Evolutionary conservation across 441 rosid genomes (phyloP).

Genomic region (Erodium moschatum): DNA sequence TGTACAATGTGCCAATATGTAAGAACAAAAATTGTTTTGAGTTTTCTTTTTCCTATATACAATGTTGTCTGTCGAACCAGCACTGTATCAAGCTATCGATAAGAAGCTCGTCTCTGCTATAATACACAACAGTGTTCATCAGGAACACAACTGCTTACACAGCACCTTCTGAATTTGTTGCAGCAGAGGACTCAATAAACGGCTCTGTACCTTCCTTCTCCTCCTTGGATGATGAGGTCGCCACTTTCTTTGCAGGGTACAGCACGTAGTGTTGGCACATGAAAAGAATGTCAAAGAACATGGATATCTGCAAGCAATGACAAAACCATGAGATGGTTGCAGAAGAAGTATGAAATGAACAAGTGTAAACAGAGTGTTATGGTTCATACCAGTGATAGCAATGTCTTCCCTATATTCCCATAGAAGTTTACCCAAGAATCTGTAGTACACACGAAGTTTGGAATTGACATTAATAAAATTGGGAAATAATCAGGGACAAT

Average conservation of each 20-base stretch:
- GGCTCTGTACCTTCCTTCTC: conserved; percentile 37
- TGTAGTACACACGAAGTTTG: conserved; percentile 23
- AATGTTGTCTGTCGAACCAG: neutral
- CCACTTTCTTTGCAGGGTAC: conserved; percentile 37
- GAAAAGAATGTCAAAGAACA: conserved; percentile 73
- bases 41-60: neutral
- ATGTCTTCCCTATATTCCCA: conserved; percentile 82
- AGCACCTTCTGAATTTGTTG: conserved; percentile 30
- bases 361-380: conserved; percentile 1
- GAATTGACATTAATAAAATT: conserved; percentile 13
- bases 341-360: neutral
- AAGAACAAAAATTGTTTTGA: too few species aligned
- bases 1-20: too few species aligned
- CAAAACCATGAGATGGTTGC: neutral
- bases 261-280: conserved; percentile 51
- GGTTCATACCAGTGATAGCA: conserved; percentile 62
- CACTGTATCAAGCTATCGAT: neutral
- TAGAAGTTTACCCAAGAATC: conserved; percentile 96
- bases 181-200: conserved; percentile 32
- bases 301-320: conserved; percentile 41
- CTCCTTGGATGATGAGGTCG: conserved; percentile 19
- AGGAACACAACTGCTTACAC: conserved; percentile 21
- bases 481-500: neutral
- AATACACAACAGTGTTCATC: neutral
- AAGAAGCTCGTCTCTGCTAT: neutral